phyloP scores from a whole-genome alignment of 2,329 filamentous ascomycete species.

The Venturia pyrina region DNA sequence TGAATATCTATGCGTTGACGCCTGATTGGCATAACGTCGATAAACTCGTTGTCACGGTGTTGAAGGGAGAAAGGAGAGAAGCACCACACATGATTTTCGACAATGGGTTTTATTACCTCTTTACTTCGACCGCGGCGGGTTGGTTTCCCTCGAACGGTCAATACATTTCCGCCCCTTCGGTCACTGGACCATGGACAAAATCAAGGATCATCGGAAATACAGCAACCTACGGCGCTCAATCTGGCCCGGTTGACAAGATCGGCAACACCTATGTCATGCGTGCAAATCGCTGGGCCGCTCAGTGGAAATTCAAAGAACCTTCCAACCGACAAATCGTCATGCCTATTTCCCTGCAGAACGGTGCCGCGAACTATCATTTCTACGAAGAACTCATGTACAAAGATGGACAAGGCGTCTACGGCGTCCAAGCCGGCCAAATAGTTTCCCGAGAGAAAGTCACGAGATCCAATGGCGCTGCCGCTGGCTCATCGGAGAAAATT shows the following conservation, averaged over 20 bases:
- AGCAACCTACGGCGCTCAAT: constrained; percentile 16
- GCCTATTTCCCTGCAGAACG: constrained; percentile 14
- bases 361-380: constrained; percentile 16
- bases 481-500: background rate
- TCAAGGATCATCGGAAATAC: constrained; percentile 15
- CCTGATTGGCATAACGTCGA: constrained; percentile 16
- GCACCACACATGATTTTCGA: constrained; percentile 16
- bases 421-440: constrained; percentile 16
- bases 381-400: constrained; percentile 15
- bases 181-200: constrained; percentile 12
- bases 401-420: constrained; percentile 17
- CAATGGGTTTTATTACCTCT: constrained; percentile 16
- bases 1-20: constrained; percentile 18
- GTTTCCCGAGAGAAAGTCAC: constrained; percentile 15
- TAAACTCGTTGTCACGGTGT: constrained; percentile 14
- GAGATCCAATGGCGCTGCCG: background rate
- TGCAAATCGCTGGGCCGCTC: constrained; percentile 15
- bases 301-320: constrained; percentile 16
- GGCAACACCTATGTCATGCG: constrained; percentile 14
- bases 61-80: constrained; percentile 14
- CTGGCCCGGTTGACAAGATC: constrained; percentile 14
- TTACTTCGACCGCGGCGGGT: constrained; percentile 16
- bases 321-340: constrained; percentile 16
- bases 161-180: background rate
- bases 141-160: constrained; percentile 16